These are phyloP conservation scores for Hypoxylon sp. DNA, from an alignment of 2,329 filamentous ascomycete genomes.

Conservation along the genomic window DNA sequence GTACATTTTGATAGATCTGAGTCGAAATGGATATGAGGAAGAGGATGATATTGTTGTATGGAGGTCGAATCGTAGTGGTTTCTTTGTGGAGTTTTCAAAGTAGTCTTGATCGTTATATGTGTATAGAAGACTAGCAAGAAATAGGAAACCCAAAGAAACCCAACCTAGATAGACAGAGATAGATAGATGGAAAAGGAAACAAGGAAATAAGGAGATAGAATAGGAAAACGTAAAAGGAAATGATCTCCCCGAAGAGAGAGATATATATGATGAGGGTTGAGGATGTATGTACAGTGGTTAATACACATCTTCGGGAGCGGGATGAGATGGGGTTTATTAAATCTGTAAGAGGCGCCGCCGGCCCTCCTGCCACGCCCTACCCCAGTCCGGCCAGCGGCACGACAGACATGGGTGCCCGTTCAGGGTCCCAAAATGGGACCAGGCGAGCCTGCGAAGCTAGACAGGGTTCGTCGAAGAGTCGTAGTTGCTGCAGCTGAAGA, in stretches of 20 bases:
- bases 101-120: conserved; percentile 41
- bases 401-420: conserved; percentile 39
- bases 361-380: conserved; percentile 39
- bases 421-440: conserved; percentile 43
- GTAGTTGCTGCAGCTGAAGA: conserved; percentile 26
- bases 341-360: conserved; percentile 31
- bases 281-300: conserved; percentile 43
- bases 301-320: conserved; percentile 40
- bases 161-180: conserved; percentile 44
- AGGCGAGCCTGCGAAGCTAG: conserved; percentile 28
- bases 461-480: conserved; percentile 28
- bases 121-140: conserved; percentile 42
- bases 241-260: conserved; percentile 46
- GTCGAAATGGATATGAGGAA: conserved; percentile 26
- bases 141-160: conserved; percentile 49
- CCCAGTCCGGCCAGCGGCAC: conserved; percentile 47
- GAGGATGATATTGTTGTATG: conserved; percentile 21
- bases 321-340: conserved; percentile 46
- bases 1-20: conserved; percentile 62
- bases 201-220: conserved; percentile 45
- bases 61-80: conserved; percentile 36
- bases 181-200: conserved; percentile 44
- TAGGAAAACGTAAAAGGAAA: conserved; percentile 50
- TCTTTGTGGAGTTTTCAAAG: conserved; percentile 35
- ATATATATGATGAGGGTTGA: conserved; percentile 47